Evolutionary conservation across 257 asterid species (phyloP), one percentile per base, ranked within the genome.

Genomic region (Dorcoceras hygrometricum): DNA sequence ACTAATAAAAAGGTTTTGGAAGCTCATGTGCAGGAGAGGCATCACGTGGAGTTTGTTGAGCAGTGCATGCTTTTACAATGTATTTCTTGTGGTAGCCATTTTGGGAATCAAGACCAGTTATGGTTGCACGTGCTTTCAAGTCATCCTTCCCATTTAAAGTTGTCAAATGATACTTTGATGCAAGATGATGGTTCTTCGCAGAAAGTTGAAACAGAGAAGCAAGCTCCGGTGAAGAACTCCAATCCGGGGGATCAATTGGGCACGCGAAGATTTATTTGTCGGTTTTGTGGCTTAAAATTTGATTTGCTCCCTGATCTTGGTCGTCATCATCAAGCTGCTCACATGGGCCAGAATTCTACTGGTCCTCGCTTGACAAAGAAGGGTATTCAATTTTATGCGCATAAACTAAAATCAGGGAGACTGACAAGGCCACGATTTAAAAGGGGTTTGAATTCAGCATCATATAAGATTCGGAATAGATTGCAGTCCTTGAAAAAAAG

Each of bases 251-350:
- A 65, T 71, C 85, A 81, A 72, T 76, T 83, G 7, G 79, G 74
- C 69, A 71, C 71, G 59, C 82, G 95, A 71, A 88, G 89, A 77
- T 90, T 69, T 74, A 73, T 81, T 72, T 94, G 99, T 80, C 85
- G 81, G 78, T 87, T 90, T 80, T 94, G 99, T 81, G 97, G 99
- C 69, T 83, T 94, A 77, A 90, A 83, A 75, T 94, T 94, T 76
- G 97, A 94, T 80, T 83, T 94, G 87, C 84, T 94, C 14, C 99
- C 99, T 26, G 99, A 94, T 84, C 97, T 94, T 61, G 99, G 99
- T 46, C 95, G 97, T 50, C 99, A 90, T 70, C 99, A 94, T 80
- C 99, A 94, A 79, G 96, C 99, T 56, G 99, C 99, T 78, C 99
- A 94, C 75, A 87, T 88, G 96, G 93, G 82, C 18, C 83, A 81